Conservation (phyloP, 352 stramenopile genomes). For the Elongisporangium anandrum region DNA sequence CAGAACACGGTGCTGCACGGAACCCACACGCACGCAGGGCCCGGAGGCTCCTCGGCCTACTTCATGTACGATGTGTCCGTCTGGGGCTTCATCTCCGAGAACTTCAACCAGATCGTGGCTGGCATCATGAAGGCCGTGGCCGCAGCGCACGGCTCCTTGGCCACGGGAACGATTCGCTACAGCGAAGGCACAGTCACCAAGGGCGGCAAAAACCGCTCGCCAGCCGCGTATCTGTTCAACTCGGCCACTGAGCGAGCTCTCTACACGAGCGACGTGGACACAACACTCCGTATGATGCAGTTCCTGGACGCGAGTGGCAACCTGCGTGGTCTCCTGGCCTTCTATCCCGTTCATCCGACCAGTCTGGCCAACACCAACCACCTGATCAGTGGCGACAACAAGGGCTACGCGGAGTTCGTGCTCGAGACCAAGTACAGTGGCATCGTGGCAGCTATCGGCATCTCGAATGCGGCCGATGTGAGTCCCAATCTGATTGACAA, state of each 20-base stretch:
- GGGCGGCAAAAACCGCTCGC: slow-evolving; percentile 66
- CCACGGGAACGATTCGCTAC: slow-evolving; percentile 34
- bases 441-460: slow-evolving; percentile 29
- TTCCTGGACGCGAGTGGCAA: slow-evolving; percentile 32
- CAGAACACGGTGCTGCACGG: slow-evolving; percentile 75
- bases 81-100: slow-evolving; percentile 42
- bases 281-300: slow-evolving; percentile 57
- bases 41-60: slow-evolving; percentile 71
- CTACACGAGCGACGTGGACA: slow-evolving; percentile 64
- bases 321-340: slow-evolving; percentile 59
- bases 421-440: slow-evolving; percentile 28
- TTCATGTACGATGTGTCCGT: slow-evolving; percentile 61
- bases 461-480: slow-evolving; percentile 43
- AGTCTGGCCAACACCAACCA: slow-evolving; percentile 72
- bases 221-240: slow-evolving; percentile 68
- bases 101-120: slow-evolving; percentile 58
- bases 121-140: slow-evolving; percentile 64
- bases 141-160: slow-evolving; percentile 47
- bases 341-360: slow-evolving; percentile 73
- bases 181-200: slow-evolving; percentile 25
- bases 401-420: slow-evolving; percentile 49
- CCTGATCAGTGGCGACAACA: slow-evolving; percentile 81
- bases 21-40: slow-evolving; percentile 82
- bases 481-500: slow-evolving; percentile 45
- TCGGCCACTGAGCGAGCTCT: slow-evolving; percentile 39